Evolutionary conservation across 768 basidiomycete species (phyloP).

Genomic region (Rhizopogon roseolus): DNA sequence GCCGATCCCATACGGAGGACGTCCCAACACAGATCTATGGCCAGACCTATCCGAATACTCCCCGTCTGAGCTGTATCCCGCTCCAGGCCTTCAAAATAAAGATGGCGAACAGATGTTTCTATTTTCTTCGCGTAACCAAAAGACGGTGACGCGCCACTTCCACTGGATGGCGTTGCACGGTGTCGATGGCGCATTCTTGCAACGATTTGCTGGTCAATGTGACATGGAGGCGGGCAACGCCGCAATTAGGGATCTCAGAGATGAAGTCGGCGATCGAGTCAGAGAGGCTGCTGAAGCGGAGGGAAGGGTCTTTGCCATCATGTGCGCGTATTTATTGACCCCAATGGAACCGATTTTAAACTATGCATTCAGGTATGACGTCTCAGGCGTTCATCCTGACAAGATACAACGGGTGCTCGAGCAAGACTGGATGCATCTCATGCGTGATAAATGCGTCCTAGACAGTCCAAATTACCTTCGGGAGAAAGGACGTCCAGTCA

Average conservation of each 20-base stretch:
- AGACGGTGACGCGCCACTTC: conserved; percentile 59
- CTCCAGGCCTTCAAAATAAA: conserved; percentile 57
- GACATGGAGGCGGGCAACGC: conserved; percentile 49
- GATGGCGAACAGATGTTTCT: conserved; percentile 59
- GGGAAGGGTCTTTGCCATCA: conserved; percentile 79
- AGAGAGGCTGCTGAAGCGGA: conserved; percentile 75
- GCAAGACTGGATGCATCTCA: conserved; percentile 70
- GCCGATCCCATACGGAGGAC: conserved; percentile 67
- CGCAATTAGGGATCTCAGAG: conserved; percentile 59
- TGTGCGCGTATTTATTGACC: conserved; percentile 42
- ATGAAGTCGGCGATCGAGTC: conserved; percentile 71
- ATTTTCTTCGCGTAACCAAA: conserved; percentile 74
- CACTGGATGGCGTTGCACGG: conserved; percentile 78
- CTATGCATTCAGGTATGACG: conserved; percentile 61
- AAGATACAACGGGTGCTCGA: conserved; percentile 64
- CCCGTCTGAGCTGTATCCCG: conserved; percentile 64
- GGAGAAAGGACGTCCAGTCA: conserved; percentile 65
- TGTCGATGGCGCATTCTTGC: conserved; percentile 78
- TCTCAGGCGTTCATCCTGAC: conserved; percentile 69
- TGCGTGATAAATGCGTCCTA: conserved; percentile 54
- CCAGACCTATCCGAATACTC: conserved; percentile 72
- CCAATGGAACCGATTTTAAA: background rate
- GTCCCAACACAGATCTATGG: conserved; percentile 73
- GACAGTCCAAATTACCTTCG: conserved; percentile 71
- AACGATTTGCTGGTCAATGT: conserved; percentile 69